phyloP scores from a whole-genome alignment of 1,139 yeast species.

The Taiozyma onychis region DNA sequence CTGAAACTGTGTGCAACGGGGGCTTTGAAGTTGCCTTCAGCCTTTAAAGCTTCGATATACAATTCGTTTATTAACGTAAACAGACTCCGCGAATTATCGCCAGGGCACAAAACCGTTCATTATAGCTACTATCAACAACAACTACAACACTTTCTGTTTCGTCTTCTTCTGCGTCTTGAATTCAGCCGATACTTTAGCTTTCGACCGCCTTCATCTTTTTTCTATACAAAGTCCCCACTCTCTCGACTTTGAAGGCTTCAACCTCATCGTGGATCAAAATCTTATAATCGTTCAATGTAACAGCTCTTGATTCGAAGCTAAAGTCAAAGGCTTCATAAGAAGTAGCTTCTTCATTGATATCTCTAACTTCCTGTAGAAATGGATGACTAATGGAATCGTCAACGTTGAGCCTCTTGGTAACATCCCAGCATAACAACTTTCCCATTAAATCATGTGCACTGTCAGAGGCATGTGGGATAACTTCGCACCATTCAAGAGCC shows the following conservation, averaged over 20 bases:
- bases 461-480: slow-evolving; percentile 55
- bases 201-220: neutral
- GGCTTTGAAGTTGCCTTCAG: neutral
- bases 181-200: neutral
- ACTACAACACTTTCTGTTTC: neutral
- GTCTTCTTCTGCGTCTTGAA: neutral
- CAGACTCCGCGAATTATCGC: neutral
- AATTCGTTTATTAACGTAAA: neutral
- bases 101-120: neutral
- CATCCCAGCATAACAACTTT: slow-evolving; percentile 58
- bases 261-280: slow-evolving; percentile 42
- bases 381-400: slow-evolving; percentile 47
- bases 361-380: slow-evolving; percentile 44
- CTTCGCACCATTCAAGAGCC: slow-evolving; percentile 39
- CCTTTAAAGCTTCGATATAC: neutral
- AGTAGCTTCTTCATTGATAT: slow-evolving; percentile 42
- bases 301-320: slow-evolving; percentile 44
- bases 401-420: slow-evolving; percentile 40
- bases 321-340: slow-evolving; percentile 50
- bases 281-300: slow-evolving; percentile 36
- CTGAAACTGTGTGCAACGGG: neutral
- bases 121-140: neutral
- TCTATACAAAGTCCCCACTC: slow-evolving; percentile 10
- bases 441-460: slow-evolving; percentile 44
- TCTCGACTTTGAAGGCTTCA: slow-evolving; percentile 29